Evolutionary conservation across 2,329 filamentous ascomycete genomes (phyloP).

Genomic region (Curvularia hawaiiensis): DNA sequence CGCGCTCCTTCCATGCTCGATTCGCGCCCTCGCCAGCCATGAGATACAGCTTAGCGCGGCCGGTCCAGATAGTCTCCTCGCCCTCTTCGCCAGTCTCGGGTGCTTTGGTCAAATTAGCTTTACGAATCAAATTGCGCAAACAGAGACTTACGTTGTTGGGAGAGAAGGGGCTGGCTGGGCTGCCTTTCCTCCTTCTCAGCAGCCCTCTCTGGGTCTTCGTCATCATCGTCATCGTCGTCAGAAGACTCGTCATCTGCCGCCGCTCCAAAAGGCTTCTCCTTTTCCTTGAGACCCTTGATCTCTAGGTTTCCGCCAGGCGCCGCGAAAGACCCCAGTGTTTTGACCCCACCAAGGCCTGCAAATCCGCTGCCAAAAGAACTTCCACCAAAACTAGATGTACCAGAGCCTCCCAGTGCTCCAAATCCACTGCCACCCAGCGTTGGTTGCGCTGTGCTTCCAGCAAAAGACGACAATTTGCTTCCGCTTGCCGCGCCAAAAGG

Average conservation of each 20-base stretch:
- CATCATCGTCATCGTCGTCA: constrained; percentile 59
- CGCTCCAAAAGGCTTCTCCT: constrained; percentile 77
- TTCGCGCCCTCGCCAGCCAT: constrained; percentile 62
- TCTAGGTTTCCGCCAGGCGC: constrained; percentile 57
- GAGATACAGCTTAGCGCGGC: constrained; percentile 83
- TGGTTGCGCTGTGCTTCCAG: constrained; percentile 20
- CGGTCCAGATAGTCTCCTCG: constrained; percentile 75
- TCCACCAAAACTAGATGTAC: constrained; percentile 43
- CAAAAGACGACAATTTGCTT: constrained; percentile 39
- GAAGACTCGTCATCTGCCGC: constrained; percentile 65
- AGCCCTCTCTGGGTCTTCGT: constrained; percentile 27
- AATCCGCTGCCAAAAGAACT: constrained; percentile 50
- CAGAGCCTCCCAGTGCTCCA: constrained; percentile 42
- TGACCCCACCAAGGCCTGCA: constrained; percentile 28
- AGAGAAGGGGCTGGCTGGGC: constrained; percentile 50
- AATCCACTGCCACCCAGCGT: constrained; percentile 34
- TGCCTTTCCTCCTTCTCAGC: constrained; percentile 41
- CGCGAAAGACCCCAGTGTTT: constrained; percentile 70
- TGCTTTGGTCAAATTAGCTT: constrained; percentile 45
- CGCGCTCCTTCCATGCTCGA: constrained; percentile 87
- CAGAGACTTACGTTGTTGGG: constrained; percentile 67
- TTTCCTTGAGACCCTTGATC: constrained; percentile 58
- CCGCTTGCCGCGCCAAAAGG: constrained; percentile 44
- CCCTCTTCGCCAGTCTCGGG: constrained; percentile 87
- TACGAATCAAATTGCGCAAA: neutral